Evolutionary conservation across 2,329 filamentous ascomycete genomes (phyloP).

Genomic region (Graphiopsis chlorocephala): DNA sequence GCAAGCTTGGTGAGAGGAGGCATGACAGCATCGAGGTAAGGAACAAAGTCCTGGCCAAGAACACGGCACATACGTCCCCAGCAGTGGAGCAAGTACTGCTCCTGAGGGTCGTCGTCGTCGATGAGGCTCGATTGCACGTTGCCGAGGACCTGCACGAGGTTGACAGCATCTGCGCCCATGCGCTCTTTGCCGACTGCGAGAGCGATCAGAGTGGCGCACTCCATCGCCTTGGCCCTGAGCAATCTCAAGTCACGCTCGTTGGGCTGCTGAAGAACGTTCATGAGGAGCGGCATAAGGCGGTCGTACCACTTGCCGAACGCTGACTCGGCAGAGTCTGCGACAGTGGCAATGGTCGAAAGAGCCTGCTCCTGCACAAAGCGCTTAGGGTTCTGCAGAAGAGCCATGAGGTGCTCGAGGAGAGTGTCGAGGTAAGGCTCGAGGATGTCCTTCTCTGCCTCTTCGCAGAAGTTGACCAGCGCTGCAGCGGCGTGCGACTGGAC

Average conservation of each 20-base stretch:
- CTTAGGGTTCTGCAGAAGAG: constrained; percentile 85
- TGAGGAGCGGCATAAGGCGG: constrained; percentile 89
- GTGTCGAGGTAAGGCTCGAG: constrained; percentile 91
- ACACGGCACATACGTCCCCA: constrained; percentile 99
- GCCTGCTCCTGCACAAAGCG: constrained; percentile 97
- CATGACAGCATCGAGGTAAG: constrained; percentile 90
- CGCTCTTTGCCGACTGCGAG: constrained; percentile 91
- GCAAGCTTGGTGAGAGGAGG: constrained; percentile 87
- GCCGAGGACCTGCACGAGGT: constrained; percentile 81
- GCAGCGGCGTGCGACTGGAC: constrained; percentile 97
- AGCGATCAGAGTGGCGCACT: constrained; percentile 94
- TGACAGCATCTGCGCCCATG: constrained; percentile 82
- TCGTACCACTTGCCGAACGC: constrained; percentile 96
- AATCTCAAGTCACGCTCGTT: constrained; percentile 91
- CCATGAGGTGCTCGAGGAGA: constrained; percentile 79
- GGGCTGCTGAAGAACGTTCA: constrained; percentile 83
- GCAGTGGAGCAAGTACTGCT: constrained; percentile 96
- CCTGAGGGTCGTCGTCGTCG: constrained; percentile 91
- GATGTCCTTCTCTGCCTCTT: constrained; percentile 89
- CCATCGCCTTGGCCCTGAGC: constrained; percentile 95
- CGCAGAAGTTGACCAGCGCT: constrained; percentile 98
- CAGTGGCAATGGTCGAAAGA: constrained; percentile 94
- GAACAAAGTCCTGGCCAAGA: constrained; percentile 83
- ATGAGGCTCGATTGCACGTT: constrained; percentile 82
- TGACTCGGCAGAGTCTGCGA: constrained; percentile 95